Base-by-base conservation (phyloP, 2,329 filamentous ascomycete genomes). In the Fusarium multiceps region DNA sequence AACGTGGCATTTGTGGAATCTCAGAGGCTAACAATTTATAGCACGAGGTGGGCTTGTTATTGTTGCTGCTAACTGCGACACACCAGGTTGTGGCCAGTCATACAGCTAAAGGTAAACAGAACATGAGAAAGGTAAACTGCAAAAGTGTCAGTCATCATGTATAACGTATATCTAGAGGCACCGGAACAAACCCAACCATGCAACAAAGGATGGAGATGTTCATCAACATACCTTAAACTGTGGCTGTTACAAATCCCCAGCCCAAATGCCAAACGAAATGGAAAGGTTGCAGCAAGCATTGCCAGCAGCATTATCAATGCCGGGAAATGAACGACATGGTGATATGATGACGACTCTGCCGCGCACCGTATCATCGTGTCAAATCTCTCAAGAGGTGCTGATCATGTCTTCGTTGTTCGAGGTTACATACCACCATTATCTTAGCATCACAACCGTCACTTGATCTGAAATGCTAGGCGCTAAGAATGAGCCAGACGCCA, bases 391-490 rank as follows among this genome's bases (percentile, higher is more conserved):
- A 49, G 50, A 41, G 30, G 54, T 55, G 64, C 49, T 73, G 69
- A 73, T 74, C 72, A 43, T 42, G 41, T 60, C 48, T 55, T 62
- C 34, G 30, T 27, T 50, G 56, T 32, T 53, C 55, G 50, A 54
- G 55, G 53, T 67, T 59, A 63, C 56, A 59, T 66, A 55, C 59
- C 59, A 58, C 43, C 55, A 45, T 57, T 46, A 53, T 59, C n/a
- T 56, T 56, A 40, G 30, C 10, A 41, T 40, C 42, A 63, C 64
- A 54, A 49, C 61, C 60, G 63, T 74, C 72, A 74, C 63, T 74
- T 74, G 72, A 74, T 73, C 65, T 69, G 28, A 66, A 60, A 59
- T 57, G 47, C 49, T 62, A 49, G 58, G 55, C 72, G 69, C 72
- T 72, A 74, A 58, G 18, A 55, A 56, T 50, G 45, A 48, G 32